Percentiles rank a stretch among this genome's conserved stretches.
These are phyloP conservation scores for Ophiocordyceps camponoti-saundersi DNA, from an alignment of 2,329 filamentous ascomycete species.

Conservation along the genomic window DNA sequence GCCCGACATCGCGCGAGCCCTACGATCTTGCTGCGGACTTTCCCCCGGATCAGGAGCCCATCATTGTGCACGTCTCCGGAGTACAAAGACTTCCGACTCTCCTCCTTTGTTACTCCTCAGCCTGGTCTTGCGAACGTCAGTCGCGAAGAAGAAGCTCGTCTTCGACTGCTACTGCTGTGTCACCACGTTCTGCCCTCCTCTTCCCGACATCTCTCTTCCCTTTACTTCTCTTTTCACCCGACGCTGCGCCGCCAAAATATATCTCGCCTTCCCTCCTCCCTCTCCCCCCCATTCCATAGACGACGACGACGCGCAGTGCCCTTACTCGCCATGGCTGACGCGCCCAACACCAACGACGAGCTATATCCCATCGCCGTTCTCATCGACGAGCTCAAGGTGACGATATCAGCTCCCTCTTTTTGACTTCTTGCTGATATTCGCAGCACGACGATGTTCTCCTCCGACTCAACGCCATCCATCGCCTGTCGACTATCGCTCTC, in stretches of 20 bases:
- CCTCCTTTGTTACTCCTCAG: neutral
- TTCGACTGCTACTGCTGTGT: neutral
- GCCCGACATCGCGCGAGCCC: neutral
- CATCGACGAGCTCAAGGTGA: slow-evolving; percentile 98
- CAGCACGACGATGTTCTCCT: slow-evolving; percentile 98
- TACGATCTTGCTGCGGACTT: neutral
- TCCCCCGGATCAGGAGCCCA: neutral
- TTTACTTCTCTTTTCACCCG: no score
- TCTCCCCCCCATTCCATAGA: neutral
- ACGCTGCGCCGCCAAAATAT: no score
- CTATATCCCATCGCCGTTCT: slow-evolving; percentile 98
- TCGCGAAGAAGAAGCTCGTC: neutral
- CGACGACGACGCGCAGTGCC: slow-evolving; percentile 10
- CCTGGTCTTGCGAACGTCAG: neutral
- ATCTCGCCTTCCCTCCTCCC: neutral
- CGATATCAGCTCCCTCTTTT: slow-evolving; percentile 4
- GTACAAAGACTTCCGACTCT: neutral
- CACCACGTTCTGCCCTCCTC: neutral
- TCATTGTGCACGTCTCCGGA: neutral
- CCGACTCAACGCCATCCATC: slow-evolving; percentile 94
- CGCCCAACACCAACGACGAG: slow-evolving; percentile 85
- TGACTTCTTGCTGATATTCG: neutral
- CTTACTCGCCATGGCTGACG: slow-evolving; percentile 64
- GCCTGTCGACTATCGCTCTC: slow-evolving; percentile 93
- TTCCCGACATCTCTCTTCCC: neutral